Evolutionary conservation across 441 rosid species (phyloP).

Genomic region (Pelargonium fulgidum): DNA sequence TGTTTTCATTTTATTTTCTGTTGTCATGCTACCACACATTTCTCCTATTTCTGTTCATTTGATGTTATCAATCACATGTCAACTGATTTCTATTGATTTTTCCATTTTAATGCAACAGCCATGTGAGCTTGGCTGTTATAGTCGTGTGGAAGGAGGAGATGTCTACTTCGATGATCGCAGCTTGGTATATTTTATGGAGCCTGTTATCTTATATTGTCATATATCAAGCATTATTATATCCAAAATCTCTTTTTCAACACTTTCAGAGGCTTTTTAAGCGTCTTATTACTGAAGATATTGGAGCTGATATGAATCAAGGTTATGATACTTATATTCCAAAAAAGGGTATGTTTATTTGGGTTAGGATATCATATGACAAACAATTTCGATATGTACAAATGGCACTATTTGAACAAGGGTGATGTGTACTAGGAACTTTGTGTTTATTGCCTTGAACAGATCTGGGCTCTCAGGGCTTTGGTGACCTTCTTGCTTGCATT

Average conservation of each 20-base stretch:
- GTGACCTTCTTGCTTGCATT: slow-evolving; percentile 73
- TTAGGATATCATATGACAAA: slow-evolving; percentile 1
- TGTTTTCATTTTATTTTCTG: background rate
- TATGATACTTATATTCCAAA: slow-evolving; percentile 74
- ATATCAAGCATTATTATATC: background rate
- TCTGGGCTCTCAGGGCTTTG: slow-evolving; percentile 86
- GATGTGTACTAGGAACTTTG: slow-evolving; percentile 17
- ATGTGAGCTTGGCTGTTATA: slow-evolving; percentile 76
- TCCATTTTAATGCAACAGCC: slow-evolving; percentile 44
- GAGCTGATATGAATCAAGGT: slow-evolving; percentile 90
- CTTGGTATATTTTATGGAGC: slow-evolving; percentile 49
- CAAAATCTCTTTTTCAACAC: slow-evolving; percentile 11
- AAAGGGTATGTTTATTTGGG: slow-evolving; percentile 45
- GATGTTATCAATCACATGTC: background rate
- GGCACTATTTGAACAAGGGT: slow-evolving; percentile 16
- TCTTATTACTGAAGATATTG: slow-evolving; percentile 62
- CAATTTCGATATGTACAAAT: background rate
- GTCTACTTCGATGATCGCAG: slow-evolving; percentile 69
- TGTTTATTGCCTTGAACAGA: slow-evolving; percentile 42
- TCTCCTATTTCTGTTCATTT: background rate
- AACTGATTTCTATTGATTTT: slow-evolving; percentile 13
- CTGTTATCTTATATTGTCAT: slow-evolving; percentile 13
- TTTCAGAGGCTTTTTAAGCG: slow-evolving; percentile 85
- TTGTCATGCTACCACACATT: slow-evolving; percentile 4
- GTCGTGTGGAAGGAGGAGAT: slow-evolving; percentile 78